Evolutionary conservation across 257 asterid species (phyloP).

Genomic region (Nicotiana otophora): DNA sequence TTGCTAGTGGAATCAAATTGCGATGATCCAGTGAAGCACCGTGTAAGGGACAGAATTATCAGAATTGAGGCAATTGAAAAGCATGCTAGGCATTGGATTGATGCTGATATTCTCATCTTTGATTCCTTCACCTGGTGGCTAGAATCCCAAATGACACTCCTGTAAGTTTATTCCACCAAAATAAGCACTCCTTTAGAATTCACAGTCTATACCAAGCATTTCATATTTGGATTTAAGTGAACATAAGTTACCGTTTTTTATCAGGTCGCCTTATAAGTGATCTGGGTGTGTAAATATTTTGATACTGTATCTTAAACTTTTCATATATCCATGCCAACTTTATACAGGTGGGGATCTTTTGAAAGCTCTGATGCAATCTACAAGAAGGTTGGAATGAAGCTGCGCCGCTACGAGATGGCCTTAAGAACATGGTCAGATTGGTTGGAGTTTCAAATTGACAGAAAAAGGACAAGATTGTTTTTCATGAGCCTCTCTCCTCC

Average conservation of each 20-base stretch:
- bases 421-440: constrained; percentile 53
- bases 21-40: constrained; percentile 35
- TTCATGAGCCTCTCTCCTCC: constrained; percentile 46
- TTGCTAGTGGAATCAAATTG: constrained; percentile 44
- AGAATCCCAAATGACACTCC: constrained; percentile 27
- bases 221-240: background rate
- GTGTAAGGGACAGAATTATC: constrained; percentile 20
- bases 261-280: background rate
- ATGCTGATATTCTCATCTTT: constrained; percentile 44
- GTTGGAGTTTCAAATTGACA: constrained; percentile 38
- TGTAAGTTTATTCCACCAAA: constrained; percentile 26
- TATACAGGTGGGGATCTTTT: constrained; percentile 48
- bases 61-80: constrained; percentile 40
- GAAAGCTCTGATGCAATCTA: constrained; percentile 27
- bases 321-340: background rate
- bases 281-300: background rate
- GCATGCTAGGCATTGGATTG: constrained; percentile 44
- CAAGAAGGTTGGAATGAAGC: constrained; percentile 23
- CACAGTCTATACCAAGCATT: background rate
- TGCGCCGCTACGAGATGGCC: constrained; percentile 37
- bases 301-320: background rate
- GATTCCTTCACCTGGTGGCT: constrained; percentile 48
- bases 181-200: background rate
- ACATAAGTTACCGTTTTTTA: background rate
- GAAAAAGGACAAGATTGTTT: constrained; percentile 34